These are phyloP conservation scores for Elymus sibiricus DNA, from an alignment of 176 grass and related monocot genomes.

Conservation along the genomic window DNA sequence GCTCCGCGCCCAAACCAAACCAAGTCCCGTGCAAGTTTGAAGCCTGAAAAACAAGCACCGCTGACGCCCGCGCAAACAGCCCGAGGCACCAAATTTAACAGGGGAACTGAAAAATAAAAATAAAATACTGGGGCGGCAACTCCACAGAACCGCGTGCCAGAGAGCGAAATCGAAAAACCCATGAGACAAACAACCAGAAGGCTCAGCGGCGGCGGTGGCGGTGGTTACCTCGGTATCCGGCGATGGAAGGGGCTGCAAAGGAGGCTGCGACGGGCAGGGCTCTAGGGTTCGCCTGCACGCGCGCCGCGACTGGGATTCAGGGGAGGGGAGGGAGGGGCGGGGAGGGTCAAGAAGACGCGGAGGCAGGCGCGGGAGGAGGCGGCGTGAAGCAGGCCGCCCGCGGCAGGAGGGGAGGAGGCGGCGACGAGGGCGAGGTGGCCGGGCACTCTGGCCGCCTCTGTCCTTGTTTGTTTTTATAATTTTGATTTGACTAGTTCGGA, in stretches of 20 bases:
- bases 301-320: neutral
- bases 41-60: neutral
- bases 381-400: conserved; percentile 35
- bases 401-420: neutral
- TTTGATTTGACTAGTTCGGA: neutral
- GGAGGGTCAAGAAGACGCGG: neutral
- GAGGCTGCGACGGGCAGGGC: neutral
- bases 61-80: neutral
- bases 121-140: neutral
- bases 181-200: neutral
- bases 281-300: neutral
- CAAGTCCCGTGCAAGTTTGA: neutral
- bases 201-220: neutral
- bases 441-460: neutral
- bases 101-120: neutral
- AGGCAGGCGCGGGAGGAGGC: neutral
- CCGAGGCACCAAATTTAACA: neutral
- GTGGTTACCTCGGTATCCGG: conserved; percentile 15
- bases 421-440: conserved; percentile 27
- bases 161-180: neutral
- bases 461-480: conserved; percentile 18
- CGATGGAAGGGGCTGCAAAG: conserved; percentile 6
- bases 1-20: neutral
- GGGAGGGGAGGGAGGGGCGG: neutral
- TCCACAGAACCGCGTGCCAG: neutral